phyloP scores from a whole-genome alignment of 2,329 filamentous ascomycete species.

The Penicillium sp. region DNA sequence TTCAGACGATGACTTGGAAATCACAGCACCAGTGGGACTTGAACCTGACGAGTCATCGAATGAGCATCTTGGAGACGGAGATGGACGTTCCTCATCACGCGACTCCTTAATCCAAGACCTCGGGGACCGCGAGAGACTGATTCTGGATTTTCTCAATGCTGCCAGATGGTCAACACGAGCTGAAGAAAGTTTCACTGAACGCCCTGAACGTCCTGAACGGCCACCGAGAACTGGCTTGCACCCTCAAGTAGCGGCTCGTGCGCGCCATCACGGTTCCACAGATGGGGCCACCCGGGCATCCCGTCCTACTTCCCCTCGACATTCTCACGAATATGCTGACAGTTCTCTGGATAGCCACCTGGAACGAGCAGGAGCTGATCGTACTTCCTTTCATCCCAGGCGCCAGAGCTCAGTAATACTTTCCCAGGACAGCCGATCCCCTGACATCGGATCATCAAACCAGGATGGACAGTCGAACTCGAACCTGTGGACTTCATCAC shows the following conservation, averaged over 20 bases:
- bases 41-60: slow-evolving; percentile 29
- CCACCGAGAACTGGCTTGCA: slow-evolving; percentile 33
- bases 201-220: slow-evolving; percentile 35
- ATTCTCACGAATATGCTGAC: slow-evolving; percentile 35
- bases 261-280: slow-evolving; percentile 34
- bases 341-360: slow-evolving; percentile 36
- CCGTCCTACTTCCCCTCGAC: slow-evolving; percentile 39
- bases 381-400: slow-evolving; percentile 37
- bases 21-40: slow-evolving; percentile 28
- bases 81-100: slow-evolving; percentile 35
- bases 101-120: slow-evolving; percentile 45
- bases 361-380: slow-evolving; percentile 30
- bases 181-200: slow-evolving; percentile 37
- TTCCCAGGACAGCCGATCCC: slow-evolving; percentile 39
- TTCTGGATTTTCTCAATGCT: slow-evolving; percentile 49
- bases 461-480: slow-evolving; percentile 39
- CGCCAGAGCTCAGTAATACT: slow-evolving; percentile 47
- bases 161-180: slow-evolving; percentile 43
- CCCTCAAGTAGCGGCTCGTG: slow-evolving; percentile 31
- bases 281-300: slow-evolving; percentile 35
- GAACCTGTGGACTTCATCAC: slow-evolving; percentile 47
- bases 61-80: slow-evolving; percentile 24
- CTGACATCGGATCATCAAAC: slow-evolving; percentile 27
- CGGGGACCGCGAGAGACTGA: slow-evolving; percentile 47
- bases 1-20: slow-evolving; percentile 31